Base-by-base conservation (phyloP, 2,329 filamentous ascomycete genomes). In the Aspergillus pseudoglaucus region DNA sequence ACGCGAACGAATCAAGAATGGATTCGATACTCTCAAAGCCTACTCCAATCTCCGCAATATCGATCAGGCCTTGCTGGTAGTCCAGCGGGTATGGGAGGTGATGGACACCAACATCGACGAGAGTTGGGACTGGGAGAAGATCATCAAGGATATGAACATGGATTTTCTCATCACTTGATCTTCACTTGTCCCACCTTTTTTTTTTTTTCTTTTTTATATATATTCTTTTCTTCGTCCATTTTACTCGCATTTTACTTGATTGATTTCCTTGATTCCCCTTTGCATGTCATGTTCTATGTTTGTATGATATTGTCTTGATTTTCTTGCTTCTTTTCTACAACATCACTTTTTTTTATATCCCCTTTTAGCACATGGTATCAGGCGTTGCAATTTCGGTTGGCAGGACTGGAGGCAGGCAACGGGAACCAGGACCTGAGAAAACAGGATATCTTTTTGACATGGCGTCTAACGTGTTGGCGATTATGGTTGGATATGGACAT, bases 111-210 rank as follows among this genome's bases (percentile, higher is more conserved):
- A 72, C 1, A 76, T 76, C 44, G 72, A 75, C 49, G 75, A 80
- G 47, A 77, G 75, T 47, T 83, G 80, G 80, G 80, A 83, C 60
- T 83, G 79, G 79, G 80, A 83, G 63, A 76, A 69, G 50, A 78
- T 82, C 49, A 80, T 83, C 52, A 67, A 73, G 42, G 70, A 73
- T 44, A 77, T 79, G 66, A 75, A 77, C 17, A 81, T 79, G 74
- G 79, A 83, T 56, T 82, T 83, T 54, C 66, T 83, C 54, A 75
- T 81, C 52, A 82, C 80, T 52, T 83, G 63, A 72, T 50, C 14
- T 22, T 27, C 9, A 14, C 3, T 17, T 25, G 10, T 10, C 10
- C 17, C 18, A 42, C 10, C n/a, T 9, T 25, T 12, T 17, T 42
- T 41, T 14, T 44, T 35, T 33, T 38, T n/a, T 30, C 8, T 15